Evolutionary conservation across 2,329 filamentous ascomycete species (phyloP).

Genomic region (Botrytis byssoidea): DNA sequence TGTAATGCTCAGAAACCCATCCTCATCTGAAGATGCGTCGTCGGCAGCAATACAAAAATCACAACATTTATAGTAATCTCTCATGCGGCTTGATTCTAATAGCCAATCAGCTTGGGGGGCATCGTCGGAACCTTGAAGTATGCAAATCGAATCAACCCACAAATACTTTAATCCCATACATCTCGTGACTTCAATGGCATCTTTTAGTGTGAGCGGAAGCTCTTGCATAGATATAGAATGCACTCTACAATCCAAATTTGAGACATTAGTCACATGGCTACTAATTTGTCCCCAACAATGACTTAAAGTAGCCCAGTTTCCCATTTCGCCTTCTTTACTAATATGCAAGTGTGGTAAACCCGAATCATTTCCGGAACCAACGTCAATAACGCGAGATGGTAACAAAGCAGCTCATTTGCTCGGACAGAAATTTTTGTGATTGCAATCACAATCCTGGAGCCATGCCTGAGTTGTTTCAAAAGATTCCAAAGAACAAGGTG

Average conservation of each 20-base stretch:
- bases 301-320: background rate
- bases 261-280: background rate
- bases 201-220: background rate
- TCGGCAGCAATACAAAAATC: background rate
- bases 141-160: background rate
- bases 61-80: background rate
- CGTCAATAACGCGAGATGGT: background rate
- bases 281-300: background rate
- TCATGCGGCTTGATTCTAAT: background rate
- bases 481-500: background rate
- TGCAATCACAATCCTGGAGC: background rate
- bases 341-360: background rate
- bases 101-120: background rate
- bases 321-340: background rate
- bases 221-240: background rate
- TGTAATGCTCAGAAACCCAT: background rate
- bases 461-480: background rate
- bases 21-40: background rate
- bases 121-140: background rate
- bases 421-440: background rate
- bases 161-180: background rate
- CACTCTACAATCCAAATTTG: background rate
- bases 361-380: background rate
- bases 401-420: background rate
- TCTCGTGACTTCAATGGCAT: background rate